Conservation (phyloP, 2,329 filamentous ascomycete species). For the Tolypocladium sp. region DNA sequence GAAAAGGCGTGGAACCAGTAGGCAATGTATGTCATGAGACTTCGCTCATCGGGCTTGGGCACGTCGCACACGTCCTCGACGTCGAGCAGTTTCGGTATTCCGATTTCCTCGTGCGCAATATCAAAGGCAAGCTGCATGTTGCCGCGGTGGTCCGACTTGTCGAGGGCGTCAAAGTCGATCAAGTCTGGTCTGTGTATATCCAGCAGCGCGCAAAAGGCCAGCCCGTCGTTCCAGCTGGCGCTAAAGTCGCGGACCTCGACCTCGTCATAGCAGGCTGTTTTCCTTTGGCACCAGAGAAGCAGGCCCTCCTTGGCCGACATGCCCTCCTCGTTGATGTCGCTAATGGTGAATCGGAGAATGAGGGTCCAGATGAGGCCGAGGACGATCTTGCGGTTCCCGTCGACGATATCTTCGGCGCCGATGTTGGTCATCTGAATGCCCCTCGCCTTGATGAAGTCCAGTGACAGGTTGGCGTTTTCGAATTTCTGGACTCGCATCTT, state of each 20-base stretch:
- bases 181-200: conserved; percentile 96
- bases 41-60: conserved; percentile 88
- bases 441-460: conserved; percentile 84
- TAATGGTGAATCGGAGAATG: conserved; percentile 96
- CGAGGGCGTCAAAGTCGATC: conserved; percentile 90
- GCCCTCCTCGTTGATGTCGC: conserved; percentile 95
- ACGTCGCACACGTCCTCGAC: conserved; percentile 98
- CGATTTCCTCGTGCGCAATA: conserved; percentile 91
- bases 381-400: conserved; percentile 96
- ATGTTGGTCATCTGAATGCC: conserved; percentile 98
- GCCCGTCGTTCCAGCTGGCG: conserved; percentile 90
- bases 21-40: conserved; percentile 98
- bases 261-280: conserved; percentile 96
- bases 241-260: conserved; percentile 95
- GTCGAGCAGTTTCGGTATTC: conserved; percentile 89
- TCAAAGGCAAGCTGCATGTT: conserved; percentile 99
- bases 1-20: conserved; percentile 99
- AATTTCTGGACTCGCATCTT: conserved; percentile 95
- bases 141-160: conserved; percentile 87
- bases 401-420: conserved; percentile 94
- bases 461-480: conserved; percentile 93
- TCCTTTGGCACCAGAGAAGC: conserved; percentile 93
- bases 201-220: conserved; percentile 91
- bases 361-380: conserved; percentile 96
- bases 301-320: conserved; percentile 96